Evolutionary conservation across 106 monocot genomes (phyloP), one percentile per base, ranked within the genome.

Genomic region (Platanthera zijinensis): DNA sequence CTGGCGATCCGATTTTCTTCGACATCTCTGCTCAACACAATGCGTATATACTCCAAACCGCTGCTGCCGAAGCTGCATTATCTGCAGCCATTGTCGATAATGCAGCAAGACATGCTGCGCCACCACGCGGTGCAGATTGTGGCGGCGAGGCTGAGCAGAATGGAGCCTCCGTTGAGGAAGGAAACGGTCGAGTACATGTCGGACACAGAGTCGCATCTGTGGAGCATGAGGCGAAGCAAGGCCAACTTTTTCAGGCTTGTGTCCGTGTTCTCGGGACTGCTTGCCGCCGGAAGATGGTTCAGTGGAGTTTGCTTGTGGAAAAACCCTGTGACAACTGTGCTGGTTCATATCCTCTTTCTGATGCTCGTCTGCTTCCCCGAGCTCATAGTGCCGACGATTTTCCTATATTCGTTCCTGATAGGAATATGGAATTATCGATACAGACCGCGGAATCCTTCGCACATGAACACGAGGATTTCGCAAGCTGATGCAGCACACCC

Each of bases 201-300:
- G 6, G 90, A 94, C 21, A 79, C 83, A 1, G 81, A 81, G 8
- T 77, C 86, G 0, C 88, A 93, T 22, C 69, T 86, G 10, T 93
- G 87, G 85, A 90, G 93, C 83, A 88, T 93, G 90, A 82, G 90
- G 11, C 71, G 88, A 57, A 88, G 90, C 81, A 94, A 88, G 73
- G 90, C 90, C 3, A 84, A 90, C 79, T 88, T 94, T 75, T 86
- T 78, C 72, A 74, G 90, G 8, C 79, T 94, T 14, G 72, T 87
- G 78, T 72, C 82, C 0, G 86, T 88, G 22, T 84, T 90, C 82
- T 86, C 86, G 0, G 88, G 84, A 10, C 12, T 78, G 17, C 3
- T 79, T 3, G 80, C 86, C 0, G 75, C 82, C 1, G 83, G 75
- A 0, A 88, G 80, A 48, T 90, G 93, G 93, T 82, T 94, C n/a